Base-by-base conservation (phyloP, 2,329 filamentous ascomycete species). In the Sporothrix humicola region DNA sequence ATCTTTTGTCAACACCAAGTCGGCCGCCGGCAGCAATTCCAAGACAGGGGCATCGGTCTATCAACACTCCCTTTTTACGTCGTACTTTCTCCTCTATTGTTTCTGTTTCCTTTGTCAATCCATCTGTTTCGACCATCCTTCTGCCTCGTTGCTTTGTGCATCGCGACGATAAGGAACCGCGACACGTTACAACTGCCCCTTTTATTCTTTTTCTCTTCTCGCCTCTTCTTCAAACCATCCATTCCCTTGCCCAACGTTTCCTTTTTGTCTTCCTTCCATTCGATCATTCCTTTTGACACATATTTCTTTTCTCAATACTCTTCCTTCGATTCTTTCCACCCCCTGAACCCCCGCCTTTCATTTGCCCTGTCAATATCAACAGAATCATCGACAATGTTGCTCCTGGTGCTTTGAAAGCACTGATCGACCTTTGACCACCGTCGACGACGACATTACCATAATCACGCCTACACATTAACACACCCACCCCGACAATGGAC, bases 381-480 rank as follows among this genome's bases (percentile, higher is more conserved):
- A 26, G 20, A 66, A 17, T n/a, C 61, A n/a, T 48, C 59, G 56
- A 56, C 66, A 65, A 73, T 73, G 72, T 52, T 61, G 56, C 48
- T 42, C 58, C 56, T 70, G 31, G 8, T 54, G 54, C 13, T 56
- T 37, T 73, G 37, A 63, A 56, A 26, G 46, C 46, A 48, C 44
- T 56, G 23, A 2, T 5, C 7, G 37, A 42, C 65, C 23, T 26
- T 3, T 26, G 23, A 26, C 23, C 23, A 26, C 23, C 23, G 23
- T 26, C 23, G 42, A 17, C 20, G 13, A 15, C 61, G 20, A 17
- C n/a, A 71, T 54, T 13, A 69, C 46, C 23, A 17, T 37, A 20
- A 23, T n/a, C 15, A 3, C 54, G n/a, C 50, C 17, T 23, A 13
- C 2, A 9, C 37, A 17, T 26, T 26, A 26, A 26, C 23, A 26